Evolutionary conservation across 2,329 filamentous ascomycete species (phyloP), one percentile per base, ranked within the genome.

Genomic region (Trichoderma lentiforme): DNA sequence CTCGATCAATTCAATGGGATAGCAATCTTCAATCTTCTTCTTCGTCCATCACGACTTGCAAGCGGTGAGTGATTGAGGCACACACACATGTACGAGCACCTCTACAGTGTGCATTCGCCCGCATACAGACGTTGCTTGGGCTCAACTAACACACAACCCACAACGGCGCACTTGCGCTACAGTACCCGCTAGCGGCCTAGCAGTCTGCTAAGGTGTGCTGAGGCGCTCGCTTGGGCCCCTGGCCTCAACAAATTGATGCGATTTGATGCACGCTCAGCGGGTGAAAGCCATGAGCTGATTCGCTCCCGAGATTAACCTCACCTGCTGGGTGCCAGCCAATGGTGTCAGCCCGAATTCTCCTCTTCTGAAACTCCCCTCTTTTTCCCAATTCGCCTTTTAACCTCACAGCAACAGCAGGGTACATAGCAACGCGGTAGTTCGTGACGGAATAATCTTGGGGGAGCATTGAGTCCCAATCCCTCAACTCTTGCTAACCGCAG

Each of bases 231-330:
- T 69, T 60, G 36, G 56, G 56, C 36, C 56, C 66, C 66, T 69
- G 66, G 66, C 8, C 56, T 69, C 66, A 69, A 69, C 66, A 69
- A 69, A 51, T 32, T 18, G 65, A 30, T 30, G 64, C 66, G 26
- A 69, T 51, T 32, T 18, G 65, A 21, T 30, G 64, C 64, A 28
- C 28, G 18, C 21, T 34, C 43, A 56, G 15, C 21, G 21, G 63
- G 47, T 30, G 34, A 28, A 69, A 57, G 34, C 64, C 56, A 32
- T 30, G 56, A 51, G 21, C 64, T 67, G 64, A 67, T 67, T 60
- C n/a, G 64, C 65, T 60, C 65, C 56, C 65, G 28, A 32, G 24
- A 69, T 69, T 69, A 69, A 67, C 64, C 64, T 67, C 64, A 47
- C 53, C 53, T 21, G 12, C 12, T 15, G 51, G 64, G 64, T 58